These are phyloP conservation scores for Annona squamosa DNA, from an alignment of 164 flowering plant genomes.

Conservation along the genomic window DNA sequence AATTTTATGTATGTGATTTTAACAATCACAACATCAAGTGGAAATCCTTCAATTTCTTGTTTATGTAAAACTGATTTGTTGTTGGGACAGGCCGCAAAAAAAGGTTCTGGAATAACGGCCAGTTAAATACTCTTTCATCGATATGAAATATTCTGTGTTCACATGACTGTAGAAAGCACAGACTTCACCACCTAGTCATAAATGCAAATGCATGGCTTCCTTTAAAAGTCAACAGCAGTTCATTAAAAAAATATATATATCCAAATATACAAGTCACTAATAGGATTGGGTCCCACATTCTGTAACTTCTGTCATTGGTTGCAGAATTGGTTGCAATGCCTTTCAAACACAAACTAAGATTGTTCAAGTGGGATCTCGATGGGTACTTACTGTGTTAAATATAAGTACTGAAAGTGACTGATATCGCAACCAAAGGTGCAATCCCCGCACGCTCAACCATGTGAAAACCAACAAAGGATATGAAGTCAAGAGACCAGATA, in stretches of 20 bases:
- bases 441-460: slow-evolving; percentile 66
- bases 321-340: background rate
- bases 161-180: background rate
- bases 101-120: background rate
- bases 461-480: slow-evolving; percentile 43
- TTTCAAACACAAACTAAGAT: background rate
- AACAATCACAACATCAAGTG: no score
- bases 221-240: no score
- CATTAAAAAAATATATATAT: no score
- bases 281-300: background rate
- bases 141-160: background rate
- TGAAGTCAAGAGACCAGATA: slow-evolving; percentile 55
- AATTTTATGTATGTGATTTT: no score
- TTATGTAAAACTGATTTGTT: background rate
- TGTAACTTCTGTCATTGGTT: background rate
- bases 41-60: no score
- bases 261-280: background rate
- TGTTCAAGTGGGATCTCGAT: background rate
- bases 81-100: background rate
- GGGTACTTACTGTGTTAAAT: slow-evolving; percentile 59
- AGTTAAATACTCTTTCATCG: no score
- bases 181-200: background rate
- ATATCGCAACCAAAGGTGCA: slow-evolving; percentile 89
- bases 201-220: background rate
- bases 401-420: slow-evolving; percentile 69